A percentile compares a stretch with the other conserved stretches of the same genome.
phyloP scores from a whole-genome alignment of 1,139 yeast genomes.

The Candida sojae region DNA sequence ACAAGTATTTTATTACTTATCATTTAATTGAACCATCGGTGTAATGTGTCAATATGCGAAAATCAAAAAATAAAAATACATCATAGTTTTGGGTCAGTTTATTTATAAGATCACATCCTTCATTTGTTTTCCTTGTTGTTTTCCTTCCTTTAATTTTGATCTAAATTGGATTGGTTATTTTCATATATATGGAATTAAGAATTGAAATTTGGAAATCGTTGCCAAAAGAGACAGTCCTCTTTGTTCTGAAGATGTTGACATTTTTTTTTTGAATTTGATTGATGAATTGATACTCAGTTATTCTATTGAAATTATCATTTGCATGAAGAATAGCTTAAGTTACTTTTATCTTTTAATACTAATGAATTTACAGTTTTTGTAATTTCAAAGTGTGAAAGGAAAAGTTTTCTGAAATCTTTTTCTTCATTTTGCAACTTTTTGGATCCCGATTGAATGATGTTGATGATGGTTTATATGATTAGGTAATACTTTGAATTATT shows the following conservation, averaged over 20 bases:
- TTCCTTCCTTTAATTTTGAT: background rate
- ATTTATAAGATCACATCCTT: background rate
- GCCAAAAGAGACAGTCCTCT: background rate
- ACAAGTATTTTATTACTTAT: conserved; percentile 21
- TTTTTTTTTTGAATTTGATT: background rate
- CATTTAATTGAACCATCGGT: conserved; percentile 36
- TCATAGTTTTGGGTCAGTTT: background rate
- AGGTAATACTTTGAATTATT: no score
- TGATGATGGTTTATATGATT: no score
- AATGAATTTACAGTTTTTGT: no score
- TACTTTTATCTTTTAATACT: no score
- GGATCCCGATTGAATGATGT: no score
- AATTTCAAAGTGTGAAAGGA: no score
- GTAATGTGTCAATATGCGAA: conserved; percentile 58
- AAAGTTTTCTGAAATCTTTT: no score
- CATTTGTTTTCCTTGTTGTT: no score
- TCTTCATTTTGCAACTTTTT: no score
- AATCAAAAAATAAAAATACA: conserved; percentile 16
- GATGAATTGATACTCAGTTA: background rate
- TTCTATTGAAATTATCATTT: background rate
- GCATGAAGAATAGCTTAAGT: no score
- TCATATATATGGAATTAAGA: background rate
- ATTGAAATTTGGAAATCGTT: no score
- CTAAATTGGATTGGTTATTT: background rate
- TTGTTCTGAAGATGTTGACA: conserved; percentile 3